Conservation (phyloP, 768 basidiomycete genomes). For the Boletus reticulatus region DNA sequence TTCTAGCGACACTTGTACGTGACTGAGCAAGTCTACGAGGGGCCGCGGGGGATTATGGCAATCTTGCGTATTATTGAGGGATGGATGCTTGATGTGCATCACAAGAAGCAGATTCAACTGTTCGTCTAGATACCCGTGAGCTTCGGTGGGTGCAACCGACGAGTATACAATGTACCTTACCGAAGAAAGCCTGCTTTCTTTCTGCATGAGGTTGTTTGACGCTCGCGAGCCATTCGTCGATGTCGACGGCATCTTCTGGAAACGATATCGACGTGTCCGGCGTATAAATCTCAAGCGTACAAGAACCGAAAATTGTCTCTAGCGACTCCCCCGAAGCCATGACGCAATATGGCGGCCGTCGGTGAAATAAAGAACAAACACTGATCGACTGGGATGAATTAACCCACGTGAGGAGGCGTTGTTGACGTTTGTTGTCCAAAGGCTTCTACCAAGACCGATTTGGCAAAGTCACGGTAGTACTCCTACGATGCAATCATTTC, state of each 20-base stretch:
- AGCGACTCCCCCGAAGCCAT: slow-evolving; percentile 41
- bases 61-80: slow-evolving; percentile 31
- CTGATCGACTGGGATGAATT: too few relatives aligned
- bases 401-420: background rate
- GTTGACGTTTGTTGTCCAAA: slow-evolving; percentile 18
- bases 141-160: slow-evolving; percentile 9
- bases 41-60: slow-evolving; percentile 28
- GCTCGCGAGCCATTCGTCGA: slow-evolving; percentile 56
- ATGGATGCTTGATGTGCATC: slow-evolving; percentile 32
- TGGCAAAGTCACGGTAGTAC: background rate
- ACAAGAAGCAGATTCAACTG: slow-evolving; percentile 49
- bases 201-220: slow-evolving; percentile 45
- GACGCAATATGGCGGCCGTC: background rate
- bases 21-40: slow-evolving; percentile 61
- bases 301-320: slow-evolving; percentile 61
- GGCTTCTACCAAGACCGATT: slow-evolving; percentile 17
- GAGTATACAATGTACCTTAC: slow-evolving; percentile 39
- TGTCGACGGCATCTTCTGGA: slow-evolving; percentile 40
- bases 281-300: slow-evolving; percentile 58
- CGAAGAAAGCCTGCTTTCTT: slow-evolving; percentile 72
- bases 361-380: background rate
- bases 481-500: slow-evolving; percentile 40
- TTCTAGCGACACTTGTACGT: slow-evolving; percentile 76
- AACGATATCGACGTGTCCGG: slow-evolving; percentile 64
- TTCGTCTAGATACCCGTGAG: slow-evolving; percentile 44